Evolutionary conservation across 441 rosid species (phyloP), one percentile per base, ranked within the genome.

Genomic region (Geranium incanum): DNA sequence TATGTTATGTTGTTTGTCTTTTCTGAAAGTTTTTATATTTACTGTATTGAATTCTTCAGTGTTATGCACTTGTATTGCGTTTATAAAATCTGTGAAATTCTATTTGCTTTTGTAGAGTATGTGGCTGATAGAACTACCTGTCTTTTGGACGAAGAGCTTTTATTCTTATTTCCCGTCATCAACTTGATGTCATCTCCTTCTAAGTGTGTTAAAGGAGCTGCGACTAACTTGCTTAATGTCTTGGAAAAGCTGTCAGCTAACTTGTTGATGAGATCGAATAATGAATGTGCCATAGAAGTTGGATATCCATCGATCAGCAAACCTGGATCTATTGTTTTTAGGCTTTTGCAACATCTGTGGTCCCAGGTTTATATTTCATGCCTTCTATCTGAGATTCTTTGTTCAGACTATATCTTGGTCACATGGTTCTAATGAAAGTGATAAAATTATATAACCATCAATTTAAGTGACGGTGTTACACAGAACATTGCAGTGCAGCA

Each of bases 181-280:
- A 79, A 78, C 73, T 89, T 94, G 72, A 76, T 94, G 86, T 91
- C 97, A n/a, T 87, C 92, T 66, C 88, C 95, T 74, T 94, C 97
- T 79, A 84, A 78, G 81, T 82, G 87, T 78, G 78, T 91, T 73
- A 94, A 91, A 84, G 88, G 80, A 78, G 84, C 78, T 57, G 93
- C 96, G 71, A 80, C 80, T 83, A 91, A 89, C 79, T 85, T 91
- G 81, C 90, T 94, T 74, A 71, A 81, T 78, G 72, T 83, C 77
- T 77, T 94, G 70, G 93, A 94, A 77, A 87, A 81, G 81, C 80
- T 76, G 71, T 71, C 86, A 71, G 82, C 81, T 70, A 80, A 79
- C 71, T 62, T 87, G 77, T 75, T 83, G 78, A 79, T 74, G 68
- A 80, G 74, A 64, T 84, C 90, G 60, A 87, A 75, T 78, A 77